Evolutionary conservation across 345 rosid genomes (phyloP), one percentile per base, ranked within the genome.

Genomic region (Rhodamnia rubescens): DNA sequence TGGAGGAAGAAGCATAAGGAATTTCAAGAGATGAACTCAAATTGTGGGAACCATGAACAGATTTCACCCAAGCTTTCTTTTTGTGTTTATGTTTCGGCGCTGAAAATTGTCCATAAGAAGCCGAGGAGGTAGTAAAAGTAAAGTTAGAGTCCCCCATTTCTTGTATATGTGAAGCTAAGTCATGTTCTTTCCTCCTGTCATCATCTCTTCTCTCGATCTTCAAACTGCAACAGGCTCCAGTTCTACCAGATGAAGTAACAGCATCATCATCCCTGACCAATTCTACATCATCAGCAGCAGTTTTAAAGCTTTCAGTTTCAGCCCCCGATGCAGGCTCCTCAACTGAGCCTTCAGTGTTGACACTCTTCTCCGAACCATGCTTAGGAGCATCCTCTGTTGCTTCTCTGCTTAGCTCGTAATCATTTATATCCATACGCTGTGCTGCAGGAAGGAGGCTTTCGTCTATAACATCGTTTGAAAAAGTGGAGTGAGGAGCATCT

Each of bases 301-400:
- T 91, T 89, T 91, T 93, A 88, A 93, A 95, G 92, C 99, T 96
- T 90, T 96, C 98, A 55, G 98, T 92, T 87, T 96, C 99, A 87
- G 92, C 91, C 85, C 92, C 96, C 32, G 98, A 93, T 82, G 91
- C 47, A 83, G 92, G 90, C 42, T 90, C 95, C 42, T 92, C 94
- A 51, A 69, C 88, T 78, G 89, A 85, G 82, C 84, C 92, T 86
- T 92, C 95, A 85, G 83, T 75, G 85, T 89, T 86, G 88, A 50
- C 86, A 84, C 78, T 85, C 82, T 88, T 87, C 74, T 89, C 90
- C 86, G 83, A 86, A 84, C 82, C 81, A 80, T 86, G 13, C 64
- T 83, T 90, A 86, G 87, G 78, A 86, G 81, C 87, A 89, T 89
- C 92, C 85, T 83, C 87, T 74, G 88, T 89, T 58, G 84, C 85